phyloP scores from a whole-genome alignment of 768 basidiomycete genomes.

The Hericium erinaceus region DNA sequence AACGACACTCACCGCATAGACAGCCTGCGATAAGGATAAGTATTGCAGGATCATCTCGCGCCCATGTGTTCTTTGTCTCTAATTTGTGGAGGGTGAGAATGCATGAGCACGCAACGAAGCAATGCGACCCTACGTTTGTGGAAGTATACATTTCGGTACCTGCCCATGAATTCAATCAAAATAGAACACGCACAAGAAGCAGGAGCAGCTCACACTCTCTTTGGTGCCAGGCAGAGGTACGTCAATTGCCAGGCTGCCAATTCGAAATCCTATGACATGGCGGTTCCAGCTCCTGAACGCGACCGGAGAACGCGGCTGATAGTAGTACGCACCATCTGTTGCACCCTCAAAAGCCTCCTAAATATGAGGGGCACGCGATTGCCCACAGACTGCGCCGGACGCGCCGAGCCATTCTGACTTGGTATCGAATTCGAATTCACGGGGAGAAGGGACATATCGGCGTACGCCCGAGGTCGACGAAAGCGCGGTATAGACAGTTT shows the following conservation, averaged over 20 bases:
- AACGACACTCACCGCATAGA: constrained; percentile 50
- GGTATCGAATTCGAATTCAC: constrained; percentile 15
- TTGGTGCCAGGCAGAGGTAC: constrained; percentile 86
- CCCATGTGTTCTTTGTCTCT: constrained; percentile 99
- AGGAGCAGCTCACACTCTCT: constrained; percentile 63
- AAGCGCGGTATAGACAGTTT: constrained; percentile 14
- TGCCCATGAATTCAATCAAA: constrained; percentile 21
- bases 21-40: constrained; percentile 77
- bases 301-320: neutral
- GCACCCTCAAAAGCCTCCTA: constrained; percentile 67
- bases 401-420: constrained; percentile 10
- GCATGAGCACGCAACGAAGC: neutral
- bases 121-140: constrained; percentile 72
- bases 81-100: constrained; percentile 10
- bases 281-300: neutral
- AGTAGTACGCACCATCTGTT: constrained; percentile 64
- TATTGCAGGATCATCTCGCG: constrained; percentile 94
- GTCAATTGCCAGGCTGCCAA: constrained; percentile 93
- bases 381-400: constrained; percentile 22
- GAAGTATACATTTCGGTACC: constrained; percentile 95
- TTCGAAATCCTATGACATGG: constrained; percentile 75
- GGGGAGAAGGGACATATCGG: constrained; percentile 20
- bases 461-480: constrained; percentile 12
- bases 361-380: constrained; percentile 74
- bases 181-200: constrained; percentile 16